A percentile compares a stretch with the other conserved stretches of the same genome.
Conservation (phyloP, 73 alveolate genomes). For the Tetrahymena thermophila region DNA sequence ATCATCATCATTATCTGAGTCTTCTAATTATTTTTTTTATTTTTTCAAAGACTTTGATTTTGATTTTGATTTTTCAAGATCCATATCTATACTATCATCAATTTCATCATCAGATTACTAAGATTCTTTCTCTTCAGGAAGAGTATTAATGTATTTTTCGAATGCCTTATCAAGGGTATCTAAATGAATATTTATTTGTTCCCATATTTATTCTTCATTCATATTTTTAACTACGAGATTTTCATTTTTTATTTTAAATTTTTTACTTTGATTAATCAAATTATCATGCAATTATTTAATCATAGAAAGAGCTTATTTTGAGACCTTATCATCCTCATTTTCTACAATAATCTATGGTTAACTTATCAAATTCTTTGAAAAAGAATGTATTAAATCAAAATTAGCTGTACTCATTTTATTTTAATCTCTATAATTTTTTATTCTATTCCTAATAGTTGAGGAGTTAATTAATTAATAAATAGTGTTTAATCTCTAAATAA, state of each 20-base stretch:
- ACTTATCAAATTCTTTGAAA: not conserved
- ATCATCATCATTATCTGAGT: not conserved
- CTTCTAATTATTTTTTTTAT: not conserved
- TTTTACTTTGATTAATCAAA: not conserved
- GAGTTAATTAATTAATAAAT: not conserved
- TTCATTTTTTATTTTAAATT: not conserved
- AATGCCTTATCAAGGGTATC: not conserved
- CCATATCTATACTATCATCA: not conserved
- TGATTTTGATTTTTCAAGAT: not conserved
- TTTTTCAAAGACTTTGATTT: not conserved
- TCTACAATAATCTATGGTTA: not conserved
- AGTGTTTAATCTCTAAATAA: not conserved
- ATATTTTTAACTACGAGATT: not conserved
- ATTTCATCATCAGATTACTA: not conserved
- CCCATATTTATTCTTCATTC: constrained; percentile 1
- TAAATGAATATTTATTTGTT: not conserved
- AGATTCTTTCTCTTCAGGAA: not conserved
- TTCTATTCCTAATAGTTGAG: not conserved
- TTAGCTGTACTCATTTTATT: not conserved
- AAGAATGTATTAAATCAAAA: not conserved
- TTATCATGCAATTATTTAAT: not conserved
- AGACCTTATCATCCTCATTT: not conserved
- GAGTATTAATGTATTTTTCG: not conserved
- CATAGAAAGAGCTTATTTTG: not conserved
- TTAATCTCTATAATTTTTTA: not conserved